Conservation (phyloP, 2,329 filamentous ascomycete species). For the Cytospora leucostoma region DNA sequence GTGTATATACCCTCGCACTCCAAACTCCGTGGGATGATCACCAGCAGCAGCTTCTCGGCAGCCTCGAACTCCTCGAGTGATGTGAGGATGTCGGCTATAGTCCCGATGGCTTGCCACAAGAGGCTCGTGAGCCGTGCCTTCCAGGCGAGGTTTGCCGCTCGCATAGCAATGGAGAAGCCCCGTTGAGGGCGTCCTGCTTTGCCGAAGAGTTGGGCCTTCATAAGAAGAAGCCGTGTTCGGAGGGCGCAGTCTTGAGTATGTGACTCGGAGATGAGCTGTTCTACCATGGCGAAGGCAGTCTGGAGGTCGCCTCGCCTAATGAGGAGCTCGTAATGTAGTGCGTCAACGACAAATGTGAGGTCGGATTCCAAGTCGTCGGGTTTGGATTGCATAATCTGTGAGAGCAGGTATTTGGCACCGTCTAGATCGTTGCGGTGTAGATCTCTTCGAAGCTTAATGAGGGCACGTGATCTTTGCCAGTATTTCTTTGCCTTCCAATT, state of each 20-base stretch:
- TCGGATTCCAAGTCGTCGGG: slow-evolving; percentile 55
- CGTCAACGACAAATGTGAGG: slow-evolving; percentile 52
- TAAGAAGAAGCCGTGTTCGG: slow-evolving; percentile 69
- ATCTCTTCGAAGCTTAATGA: slow-evolving; percentile 65
- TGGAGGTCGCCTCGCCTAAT: slow-evolving; percentile 50
- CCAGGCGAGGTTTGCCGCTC: slow-evolving; percentile 74
- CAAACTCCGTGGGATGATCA: slow-evolving; percentile 73
- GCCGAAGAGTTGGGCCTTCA: slow-evolving; percentile 72
- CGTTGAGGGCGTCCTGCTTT: slow-evolving; percentile 69
- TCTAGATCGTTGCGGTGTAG: slow-evolving; percentile 57
- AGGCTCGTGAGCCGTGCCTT: slow-evolving; percentile 66
- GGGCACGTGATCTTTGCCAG: slow-evolving; percentile 65
- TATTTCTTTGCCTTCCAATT: slow-evolving; percentile 79
- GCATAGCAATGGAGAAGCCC: slow-evolving; percentile 74
- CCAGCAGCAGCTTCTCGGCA: slow-evolving; percentile 64
- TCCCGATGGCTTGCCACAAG: slow-evolving; percentile 72
- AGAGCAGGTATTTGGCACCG: slow-evolving; percentile 53
- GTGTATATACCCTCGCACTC: slow-evolving; percentile 67
- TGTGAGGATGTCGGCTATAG: slow-evolving; percentile 68
- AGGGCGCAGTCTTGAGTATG: slow-evolving; percentile 59
- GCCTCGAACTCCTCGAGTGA: slow-evolving; percentile 70
- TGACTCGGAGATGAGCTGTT: slow-evolving; percentile 45
- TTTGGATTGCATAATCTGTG: slow-evolving; percentile 54
- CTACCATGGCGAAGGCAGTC: slow-evolving; percentile 51
- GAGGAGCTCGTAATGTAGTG: slow-evolving; percentile 54